Percentiles rank a stretch among this genome's conserved stretches.
Conservation (phyloP, 140 eudicot species). For the Ambrosia hybrid region DNA sequence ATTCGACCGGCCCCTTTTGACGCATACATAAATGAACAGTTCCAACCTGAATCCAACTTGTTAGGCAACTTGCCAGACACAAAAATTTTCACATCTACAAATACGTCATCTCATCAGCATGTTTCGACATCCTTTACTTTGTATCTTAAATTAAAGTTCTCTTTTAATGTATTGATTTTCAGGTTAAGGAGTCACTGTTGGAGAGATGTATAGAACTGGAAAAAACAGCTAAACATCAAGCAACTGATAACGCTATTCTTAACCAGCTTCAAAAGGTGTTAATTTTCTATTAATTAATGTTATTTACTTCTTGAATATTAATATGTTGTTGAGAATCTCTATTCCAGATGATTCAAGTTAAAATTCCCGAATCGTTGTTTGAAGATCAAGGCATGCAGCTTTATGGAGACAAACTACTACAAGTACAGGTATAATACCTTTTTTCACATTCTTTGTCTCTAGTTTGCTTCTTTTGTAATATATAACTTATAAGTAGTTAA, state of each 20-base stretch:
- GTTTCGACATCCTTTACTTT: neutral
- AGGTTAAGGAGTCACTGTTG: conserved; percentile 78
- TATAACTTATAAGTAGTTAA: neutral
- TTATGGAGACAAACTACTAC: conserved; percentile 77
- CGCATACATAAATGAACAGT: neutral
- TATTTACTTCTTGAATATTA: neutral
- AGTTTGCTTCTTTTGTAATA: neutral
- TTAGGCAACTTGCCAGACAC: neutral
- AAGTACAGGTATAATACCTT: conserved; percentile 67
- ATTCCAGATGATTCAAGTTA: conserved; percentile 85
- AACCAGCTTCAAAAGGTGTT: conserved; percentile 79
- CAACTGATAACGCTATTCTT: conserved; percentile 87
- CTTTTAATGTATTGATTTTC: conserved; percentile 22
- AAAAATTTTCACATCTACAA: conserved; percentile 1
- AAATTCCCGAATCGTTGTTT: conserved; percentile 79
- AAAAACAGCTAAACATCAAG: conserved; percentile 93
- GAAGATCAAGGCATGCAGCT: conserved; percentile 98
- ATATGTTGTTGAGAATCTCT: conserved; percentile 10
- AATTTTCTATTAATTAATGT: conserved; percentile 1
- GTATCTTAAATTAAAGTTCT: neutral
- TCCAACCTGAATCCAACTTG: neutral
- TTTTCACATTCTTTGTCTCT: neutral
- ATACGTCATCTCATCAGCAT: conserved; percentile 3
- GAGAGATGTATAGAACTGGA: conserved; percentile 72
- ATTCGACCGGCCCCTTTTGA: neutral